Conservation (phyloP, 352 stramenopile genomes). For the Pythium myriotylum region DNA sequence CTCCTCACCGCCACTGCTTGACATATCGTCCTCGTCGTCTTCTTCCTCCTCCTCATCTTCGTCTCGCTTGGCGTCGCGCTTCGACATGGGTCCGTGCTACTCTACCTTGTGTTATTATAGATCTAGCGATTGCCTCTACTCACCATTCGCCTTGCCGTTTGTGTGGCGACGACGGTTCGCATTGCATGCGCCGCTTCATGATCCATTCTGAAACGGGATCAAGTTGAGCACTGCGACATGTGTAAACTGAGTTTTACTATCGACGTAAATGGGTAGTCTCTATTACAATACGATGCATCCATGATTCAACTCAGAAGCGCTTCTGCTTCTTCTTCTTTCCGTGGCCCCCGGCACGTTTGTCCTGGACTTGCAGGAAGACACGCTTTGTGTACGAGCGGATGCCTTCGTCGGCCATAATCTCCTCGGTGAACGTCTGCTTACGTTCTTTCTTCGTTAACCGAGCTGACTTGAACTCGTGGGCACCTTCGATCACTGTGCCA, state of each 20-base stretch:
- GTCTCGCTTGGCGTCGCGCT: constrained; percentile 56
- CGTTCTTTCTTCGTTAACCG: constrained; percentile 93
- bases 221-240: constrained; percentile 17
- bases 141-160: neutral
- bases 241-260: constrained; percentile 11
- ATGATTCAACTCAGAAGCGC: constrained; percentile 19
- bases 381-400: constrained; percentile 88
- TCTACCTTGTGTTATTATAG: too few relatives aligned
- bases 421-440: constrained; percentile 92
- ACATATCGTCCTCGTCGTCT: constrained; percentile 43
- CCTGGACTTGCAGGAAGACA: constrained; percentile 79
- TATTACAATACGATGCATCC: constrained; percentile 19
- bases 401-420: constrained; percentile 92
- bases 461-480: constrained; percentile 88
- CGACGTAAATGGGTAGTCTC: constrained; percentile 3
- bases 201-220: constrained; percentile 4
- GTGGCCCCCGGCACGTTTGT: constrained; percentile 35
- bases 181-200: constrained; percentile 22
- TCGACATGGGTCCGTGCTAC: constrained; percentile 45
- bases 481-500: constrained; percentile 92
- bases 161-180: constrained; percentile 22
- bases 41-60: constrained; percentile 35
- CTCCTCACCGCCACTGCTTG: constrained; percentile 45
- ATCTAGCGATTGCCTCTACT: too few relatives aligned
- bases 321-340: constrained; percentile 56